Conservation (phyloP, 495 filamentous ascomycete genomes). For the Podospora fimiseda region DNA sequence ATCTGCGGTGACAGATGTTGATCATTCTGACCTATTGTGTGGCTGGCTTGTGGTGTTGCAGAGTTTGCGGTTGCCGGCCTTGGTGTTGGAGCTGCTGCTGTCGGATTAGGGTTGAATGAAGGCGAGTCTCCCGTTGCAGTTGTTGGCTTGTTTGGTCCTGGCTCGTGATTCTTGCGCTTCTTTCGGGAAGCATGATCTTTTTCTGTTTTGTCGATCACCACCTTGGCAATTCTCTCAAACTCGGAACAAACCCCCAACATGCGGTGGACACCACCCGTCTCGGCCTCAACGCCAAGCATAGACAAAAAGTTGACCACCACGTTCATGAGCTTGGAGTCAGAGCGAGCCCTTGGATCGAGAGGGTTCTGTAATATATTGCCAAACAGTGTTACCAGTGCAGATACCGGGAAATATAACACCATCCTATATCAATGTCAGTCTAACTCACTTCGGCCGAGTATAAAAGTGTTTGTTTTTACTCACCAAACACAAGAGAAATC, state of each 20-base stretch:
- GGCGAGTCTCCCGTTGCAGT: conserved; percentile 21
- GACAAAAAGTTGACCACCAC: conserved; percentile 83
- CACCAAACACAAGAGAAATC: conserved; percentile 95
- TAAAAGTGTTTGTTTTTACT: conserved; percentile 31
- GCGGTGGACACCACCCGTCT: conserved; percentile 78
- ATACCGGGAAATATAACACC: conserved; percentile 95
- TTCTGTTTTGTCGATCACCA: conserved; percentile 86
- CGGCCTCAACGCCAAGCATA: conserved; percentile 63
- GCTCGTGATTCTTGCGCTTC: conserved; percentile 66
- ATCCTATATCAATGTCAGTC: conserved; percentile 54
- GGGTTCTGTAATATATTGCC: conserved; percentile 97
- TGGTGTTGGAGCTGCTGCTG: conserved; percentile 23
- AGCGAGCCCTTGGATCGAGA: conserved; percentile 76
- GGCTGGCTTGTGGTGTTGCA: conserved; percentile 30
- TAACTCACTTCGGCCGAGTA: not conserved
- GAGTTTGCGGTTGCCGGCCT: conserved; percentile 29
- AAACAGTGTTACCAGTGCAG: conserved; percentile 89
- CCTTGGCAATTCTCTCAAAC: conserved; percentile 89
- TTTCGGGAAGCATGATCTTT: conserved; percentile 67
- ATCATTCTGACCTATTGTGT: conserved; percentile 15
- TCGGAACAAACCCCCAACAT: conserved; percentile 92
- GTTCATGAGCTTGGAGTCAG: conserved; percentile 86
- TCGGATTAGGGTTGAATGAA: conserved; percentile 28
- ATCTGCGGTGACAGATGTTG: conserved; percentile 36
- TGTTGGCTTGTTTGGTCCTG: conserved; percentile 14